A percentile compares a stretch with the other conserved stretches of the same genome.
These are phyloP conservation scores for Phytophthora cactorum DNA, from an alignment of 352 stramenopile genomes.

Conservation along the genomic window DNA sequence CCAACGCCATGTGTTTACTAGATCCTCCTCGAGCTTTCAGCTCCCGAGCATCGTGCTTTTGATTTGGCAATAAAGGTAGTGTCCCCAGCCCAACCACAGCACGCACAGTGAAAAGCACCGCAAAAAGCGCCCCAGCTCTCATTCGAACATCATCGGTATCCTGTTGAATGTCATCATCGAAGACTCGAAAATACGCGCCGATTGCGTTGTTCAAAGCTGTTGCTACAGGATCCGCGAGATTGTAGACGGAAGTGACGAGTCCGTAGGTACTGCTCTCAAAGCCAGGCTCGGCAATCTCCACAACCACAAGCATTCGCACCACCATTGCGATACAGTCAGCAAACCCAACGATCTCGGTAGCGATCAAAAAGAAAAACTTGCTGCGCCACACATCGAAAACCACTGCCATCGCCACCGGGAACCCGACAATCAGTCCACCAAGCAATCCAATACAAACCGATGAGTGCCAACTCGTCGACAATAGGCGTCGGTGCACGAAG, in stretches of 20 bases:
- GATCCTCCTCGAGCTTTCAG: slow-evolving; percentile 58
- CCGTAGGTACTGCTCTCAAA: slow-evolving; percentile 84
- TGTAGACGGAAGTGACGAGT: slow-evolving; percentile 79
- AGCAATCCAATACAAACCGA: slow-evolving; percentile 64
- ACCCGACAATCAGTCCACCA: slow-evolving; percentile 39
- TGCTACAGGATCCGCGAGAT: slow-evolving; percentile 70
- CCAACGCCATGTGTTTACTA: slow-evolving; percentile 43
- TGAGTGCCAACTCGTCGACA: slow-evolving; percentile 67
- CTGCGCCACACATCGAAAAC: slow-evolving; percentile 69
- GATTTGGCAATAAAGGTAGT: slow-evolving; percentile 58
- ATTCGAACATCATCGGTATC: slow-evolving; percentile 62
- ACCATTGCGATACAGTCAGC: slow-evolving; percentile 76
- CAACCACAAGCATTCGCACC: slow-evolving; percentile 75
- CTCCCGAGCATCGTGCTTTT: slow-evolving; percentile 52
- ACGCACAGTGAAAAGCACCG: slow-evolving; percentile 62
- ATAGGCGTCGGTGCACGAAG: slow-evolving; percentile 57
- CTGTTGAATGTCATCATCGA: slow-evolving; percentile 58
- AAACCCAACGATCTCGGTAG: slow-evolving; percentile 59
- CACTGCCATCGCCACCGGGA: slow-evolving; percentile 50
- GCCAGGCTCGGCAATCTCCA: slow-evolving; percentile 77
- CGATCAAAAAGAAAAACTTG: slow-evolving; percentile 69
- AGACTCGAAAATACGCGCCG: slow-evolving; percentile 62
- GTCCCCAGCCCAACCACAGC: slow-evolving; percentile 50
- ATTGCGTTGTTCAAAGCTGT: slow-evolving; percentile 62
- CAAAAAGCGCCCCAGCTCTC: slow-evolving; percentile 59